phyloP scores from a whole-genome alignment of 495 filamentous ascomycete genomes.

The Tuber brumale region DNA sequence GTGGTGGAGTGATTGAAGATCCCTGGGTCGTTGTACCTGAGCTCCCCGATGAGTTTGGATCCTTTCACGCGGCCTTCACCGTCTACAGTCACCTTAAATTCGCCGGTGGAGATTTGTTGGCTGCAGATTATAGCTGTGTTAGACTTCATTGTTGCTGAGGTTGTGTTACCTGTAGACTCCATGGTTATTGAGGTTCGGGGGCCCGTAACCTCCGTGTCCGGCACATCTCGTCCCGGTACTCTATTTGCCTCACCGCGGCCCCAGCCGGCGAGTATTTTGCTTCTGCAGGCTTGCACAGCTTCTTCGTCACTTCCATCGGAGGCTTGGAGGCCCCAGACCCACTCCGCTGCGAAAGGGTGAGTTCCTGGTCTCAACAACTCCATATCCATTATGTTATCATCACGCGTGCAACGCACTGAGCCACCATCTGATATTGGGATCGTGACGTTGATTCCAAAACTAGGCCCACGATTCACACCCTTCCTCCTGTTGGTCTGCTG shows the following conservation, averaged over 20 bases:
- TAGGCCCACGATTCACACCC: too few species aligned
- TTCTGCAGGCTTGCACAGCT: slow-evolving; percentile 10
- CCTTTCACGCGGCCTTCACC: slow-evolving; percentile 18
- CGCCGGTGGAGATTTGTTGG: slow-evolving; percentile 36
- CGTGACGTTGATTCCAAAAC: slow-evolving; percentile 8
- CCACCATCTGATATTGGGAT: slow-evolving; percentile 7
- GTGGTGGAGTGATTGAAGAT: slow-evolving; percentile 16
- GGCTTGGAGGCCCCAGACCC: background rate
- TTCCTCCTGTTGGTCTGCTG: too few species aligned
- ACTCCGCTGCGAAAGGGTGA: background rate
- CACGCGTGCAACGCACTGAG: slow-evolving; percentile 6
- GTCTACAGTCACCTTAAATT: slow-evolving; percentile 43
- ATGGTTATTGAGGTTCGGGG: too few species aligned
- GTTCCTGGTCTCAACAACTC: background rate
- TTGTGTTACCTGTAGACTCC: too few species aligned
- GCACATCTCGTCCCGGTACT: too few species aligned
- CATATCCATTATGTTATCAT: too few species aligned
- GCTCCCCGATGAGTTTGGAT: slow-evolving; percentile 9
- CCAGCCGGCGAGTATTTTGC: slow-evolving; percentile 37
- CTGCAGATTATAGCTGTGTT: slow-evolving; percentile 43
- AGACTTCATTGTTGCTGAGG: too few species aligned
- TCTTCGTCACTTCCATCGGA: background rate
- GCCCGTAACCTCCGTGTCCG: too few species aligned
- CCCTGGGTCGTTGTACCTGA: slow-evolving; percentile 7
- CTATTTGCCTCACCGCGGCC: slow-evolving; percentile 9